A percentile compares a stretch with the other conserved stretches of the same genome.
Evolutionary conservation across 2,329 filamentous ascomycete species (phyloP).

Genomic region (Cordyceps farinosa): DNA sequence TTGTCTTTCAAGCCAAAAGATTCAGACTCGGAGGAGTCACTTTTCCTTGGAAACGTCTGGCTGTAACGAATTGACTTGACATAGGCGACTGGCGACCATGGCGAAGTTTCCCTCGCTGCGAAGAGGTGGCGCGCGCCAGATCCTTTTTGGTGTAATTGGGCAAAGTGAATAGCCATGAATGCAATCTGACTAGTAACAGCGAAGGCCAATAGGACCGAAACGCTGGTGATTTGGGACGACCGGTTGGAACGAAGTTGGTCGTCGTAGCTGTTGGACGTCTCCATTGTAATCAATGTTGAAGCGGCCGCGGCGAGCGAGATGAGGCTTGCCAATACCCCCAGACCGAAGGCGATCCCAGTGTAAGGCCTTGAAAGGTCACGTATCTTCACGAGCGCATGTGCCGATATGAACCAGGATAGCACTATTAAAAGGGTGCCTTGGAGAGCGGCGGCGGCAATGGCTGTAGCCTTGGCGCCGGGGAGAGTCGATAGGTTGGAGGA

Average conservation of each 20-base stretch:
- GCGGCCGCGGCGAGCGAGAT: conserved; percentile 45
- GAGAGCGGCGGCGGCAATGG: conserved; percentile 36
- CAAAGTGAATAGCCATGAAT: conserved; percentile 45
- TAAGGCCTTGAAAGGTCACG: conserved; percentile 25
- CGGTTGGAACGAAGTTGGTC: conserved; percentile 20
- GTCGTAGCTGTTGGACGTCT: conserved; percentile 30
- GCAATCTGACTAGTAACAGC: conserved; percentile 46
- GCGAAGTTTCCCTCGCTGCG: conserved; percentile 23
- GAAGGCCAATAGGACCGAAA: conserved; percentile 43
- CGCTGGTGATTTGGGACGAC: conserved; percentile 40
- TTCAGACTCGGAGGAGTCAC: conserved; percentile 30
- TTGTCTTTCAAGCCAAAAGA: conserved; percentile 40
- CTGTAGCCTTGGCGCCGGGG: conserved; percentile 23
- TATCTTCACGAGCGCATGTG: conserved; percentile 18
- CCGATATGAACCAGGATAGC: conserved; percentile 8
- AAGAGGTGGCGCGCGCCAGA: not conserved
- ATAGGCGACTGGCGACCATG: conserved; percentile 25
- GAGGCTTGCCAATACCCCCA: conserved; percentile 38
- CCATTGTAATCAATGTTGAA: conserved; percentile 40
- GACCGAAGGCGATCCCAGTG: conserved; percentile 26
- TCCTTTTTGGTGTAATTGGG: conserved; percentile 33
- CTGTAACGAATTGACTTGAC: conserved; percentile 54
- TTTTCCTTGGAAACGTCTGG: conserved; percentile 37
- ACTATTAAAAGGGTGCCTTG: conserved; percentile 31
- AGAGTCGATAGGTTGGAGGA: not conserved